phyloP scores from a whole-genome alignment of 495 filamentous ascomycete genomes.

The Hyaloscypha variabilis region DNA sequence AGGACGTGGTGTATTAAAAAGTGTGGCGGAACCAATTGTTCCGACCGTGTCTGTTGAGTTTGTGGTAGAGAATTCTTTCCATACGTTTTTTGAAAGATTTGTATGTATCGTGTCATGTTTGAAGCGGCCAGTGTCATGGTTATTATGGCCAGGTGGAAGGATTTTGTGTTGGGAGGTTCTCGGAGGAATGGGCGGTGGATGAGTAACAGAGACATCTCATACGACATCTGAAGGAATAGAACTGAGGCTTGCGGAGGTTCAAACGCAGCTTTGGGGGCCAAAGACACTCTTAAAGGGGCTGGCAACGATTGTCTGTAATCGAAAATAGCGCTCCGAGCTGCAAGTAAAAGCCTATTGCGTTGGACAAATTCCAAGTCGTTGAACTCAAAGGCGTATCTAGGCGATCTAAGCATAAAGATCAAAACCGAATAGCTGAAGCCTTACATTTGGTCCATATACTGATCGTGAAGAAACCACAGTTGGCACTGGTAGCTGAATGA shows the following conservation, averaged over 20 bases:
- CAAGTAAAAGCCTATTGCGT: too few species aligned
- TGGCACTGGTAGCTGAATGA: background rate
- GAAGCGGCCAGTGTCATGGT: conserved; percentile 1
- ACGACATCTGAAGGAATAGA: conserved; percentile 1
- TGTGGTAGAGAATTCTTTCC: too few species aligned
- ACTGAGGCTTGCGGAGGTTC: background rate
- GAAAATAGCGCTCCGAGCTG: too few species aligned
- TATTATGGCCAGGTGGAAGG: background rate
- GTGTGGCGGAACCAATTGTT: too few species aligned
- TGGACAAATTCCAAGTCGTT: too few species aligned
- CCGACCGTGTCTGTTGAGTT: background rate
- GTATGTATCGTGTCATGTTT: background rate
- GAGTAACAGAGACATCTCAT: conserved; percentile 5
- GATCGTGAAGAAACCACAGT: background rate
- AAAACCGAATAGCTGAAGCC: too few species aligned
- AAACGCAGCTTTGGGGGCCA: too few species aligned
- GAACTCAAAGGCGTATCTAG: too few species aligned
- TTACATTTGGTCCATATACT: background rate
- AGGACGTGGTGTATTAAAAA: background rate
- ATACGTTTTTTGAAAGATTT: too few species aligned
- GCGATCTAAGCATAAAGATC: too few species aligned
- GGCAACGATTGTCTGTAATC: too few species aligned
- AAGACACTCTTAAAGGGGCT: too few species aligned
- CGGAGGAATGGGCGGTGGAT: conserved; percentile 2
- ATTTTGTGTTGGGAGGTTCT: background rate